A percentile compares a stretch with the other conserved stretches of the same genome.
phyloP scores from a whole-genome alignment of 345 rosid genomes.

The Camelina laxa region DNA sequence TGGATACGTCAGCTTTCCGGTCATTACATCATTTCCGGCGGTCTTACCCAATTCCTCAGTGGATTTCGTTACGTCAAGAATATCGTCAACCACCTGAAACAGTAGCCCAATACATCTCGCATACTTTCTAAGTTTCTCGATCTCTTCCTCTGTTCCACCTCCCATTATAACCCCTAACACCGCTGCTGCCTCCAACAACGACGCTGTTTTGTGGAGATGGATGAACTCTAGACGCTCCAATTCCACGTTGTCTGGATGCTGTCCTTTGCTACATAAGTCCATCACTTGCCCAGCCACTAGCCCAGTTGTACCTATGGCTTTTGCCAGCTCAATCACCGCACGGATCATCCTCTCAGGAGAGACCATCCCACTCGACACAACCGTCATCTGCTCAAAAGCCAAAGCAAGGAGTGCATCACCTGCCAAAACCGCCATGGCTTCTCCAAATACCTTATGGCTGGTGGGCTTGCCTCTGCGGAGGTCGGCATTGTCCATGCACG shows the following conservation, averaged over 20 bases:
- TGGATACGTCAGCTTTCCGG: conserved; percentile 59
- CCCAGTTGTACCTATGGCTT: conserved; percentile 65
- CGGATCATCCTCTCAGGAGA: conserved; percentile 50
- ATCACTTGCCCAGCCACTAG: conserved; percentile 85
- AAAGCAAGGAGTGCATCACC: conserved; percentile 81
- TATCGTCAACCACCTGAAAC: conserved; percentile 95
- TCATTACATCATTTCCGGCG: conserved; percentile 79
- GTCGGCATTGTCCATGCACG: conserved; percentile 92
- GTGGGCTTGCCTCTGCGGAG: conserved; percentile 89
- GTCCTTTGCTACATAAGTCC: conserved; percentile 65
- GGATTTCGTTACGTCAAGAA: conserved; percentile 82
- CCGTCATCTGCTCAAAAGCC: conserved; percentile 76
- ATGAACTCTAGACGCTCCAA: conserved; percentile 75
- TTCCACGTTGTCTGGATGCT: conserved; percentile 47
- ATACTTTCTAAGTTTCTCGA: conserved; percentile 73
- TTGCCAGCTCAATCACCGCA: conserved; percentile 73
- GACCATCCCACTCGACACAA: conserved; percentile 53
- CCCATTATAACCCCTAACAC: conserved; percentile 80
- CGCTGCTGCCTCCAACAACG: conserved; percentile 71
- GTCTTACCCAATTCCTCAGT: conserved; percentile 83
- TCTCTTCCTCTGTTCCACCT: conserved; percentile 72
- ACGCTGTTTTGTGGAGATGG: conserved; percentile 83
- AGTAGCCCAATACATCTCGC: conserved; percentile 72
- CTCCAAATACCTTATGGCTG: conserved; percentile 81
- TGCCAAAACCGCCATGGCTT: conserved; percentile 75